Base-by-base conservation (phyloP, 345 rosid species). In the Corchorus capsularis region DNA sequence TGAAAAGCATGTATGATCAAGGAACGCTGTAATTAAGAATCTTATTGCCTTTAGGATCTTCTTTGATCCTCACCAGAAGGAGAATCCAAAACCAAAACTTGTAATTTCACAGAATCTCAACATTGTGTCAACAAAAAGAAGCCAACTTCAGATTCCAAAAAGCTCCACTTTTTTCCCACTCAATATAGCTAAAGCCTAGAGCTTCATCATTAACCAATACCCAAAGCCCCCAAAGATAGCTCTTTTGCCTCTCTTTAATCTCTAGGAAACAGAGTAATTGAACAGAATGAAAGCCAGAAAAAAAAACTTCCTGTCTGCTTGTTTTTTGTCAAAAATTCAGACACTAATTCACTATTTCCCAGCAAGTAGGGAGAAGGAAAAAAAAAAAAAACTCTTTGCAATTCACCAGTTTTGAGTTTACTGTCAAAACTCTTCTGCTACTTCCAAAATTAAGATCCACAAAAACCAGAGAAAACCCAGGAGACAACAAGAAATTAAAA, bases 71-170 rank as follows among this genome's bases (percentile, higher is more conserved):
- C 78, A 73, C 57, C 71, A 52, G 71, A 63, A 60, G 53, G 73
- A 73, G 71, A 65, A 76, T 52, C 71, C 78, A 13, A 41, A 75
- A 77, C n/a, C 9, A 43, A 75, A 76, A 69, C 35, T 41, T 56
- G 73, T 15, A 60, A 79, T 65, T 69, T 78, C 80, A 69, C 41
- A 55, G 73, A 80, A 61, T 59, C 72, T 59, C 73, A 72, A 69
- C 84, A 72, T 77, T 72, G 63, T 82, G 63, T 39, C 41, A 64
- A 43, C 74, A 32, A 14, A 32, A 57, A 59, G 3, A 6, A 63
- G 20, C 34, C 35, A 13, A 54, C 54, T 69, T 57, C 50, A 68
- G 52, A 50, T 55, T 59, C 72, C 41, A 32, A 71, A 74, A 62
- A 59, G 22, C 69, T 57, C 16, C 79, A 71, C 19, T 61, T 32